Percentiles rank a stretch among this genome's conserved stretches.
phyloP scores from a whole-genome alignment of 495 filamentous ascomycete species.

The Extremus antarcticus region DNA sequence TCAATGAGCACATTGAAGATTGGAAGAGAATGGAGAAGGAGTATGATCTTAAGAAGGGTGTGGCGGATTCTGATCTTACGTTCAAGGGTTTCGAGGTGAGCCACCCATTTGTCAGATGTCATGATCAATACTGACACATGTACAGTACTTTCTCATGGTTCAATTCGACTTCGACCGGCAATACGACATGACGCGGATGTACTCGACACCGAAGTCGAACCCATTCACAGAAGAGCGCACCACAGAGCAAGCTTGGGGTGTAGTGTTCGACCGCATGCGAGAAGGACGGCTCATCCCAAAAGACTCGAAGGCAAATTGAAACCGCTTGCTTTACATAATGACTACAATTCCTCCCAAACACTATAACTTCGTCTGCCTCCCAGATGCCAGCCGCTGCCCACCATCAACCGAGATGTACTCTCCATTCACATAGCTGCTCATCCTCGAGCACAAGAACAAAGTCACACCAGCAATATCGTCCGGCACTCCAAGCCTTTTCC shows the following conservation, averaged over 20 bases:
- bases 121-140: not conserved
- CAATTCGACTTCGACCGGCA: slow-evolving; percentile 30
- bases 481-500: slow-evolving; percentile 59
- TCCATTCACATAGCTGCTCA: slow-evolving; percentile 51
- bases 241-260: slow-evolving; percentile 21
- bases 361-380: slow-evolving; percentile 14
- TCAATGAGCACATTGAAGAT: slow-evolving; percentile 22
- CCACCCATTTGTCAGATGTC: not conserved
- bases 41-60: slow-evolving; percentile 25
- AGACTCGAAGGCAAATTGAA: slow-evolving; percentile 1
- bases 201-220: slow-evolving; percentile 12
- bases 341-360: not conserved
- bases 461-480: slow-evolving; percentile 68
- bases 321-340: not conserved
- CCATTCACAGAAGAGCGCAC: slow-evolving; percentile 26
- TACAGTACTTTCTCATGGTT: slow-evolving; percentile 25
- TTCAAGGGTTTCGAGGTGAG: slow-evolving; percentile 25
- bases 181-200: slow-evolving; percentile 28
- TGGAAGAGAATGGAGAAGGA: slow-evolving; percentile 25
- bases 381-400: slow-evolving; percentile 9
- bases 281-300: slow-evolving; percentile 25
- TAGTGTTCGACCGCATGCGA: slow-evolving; percentile 26
- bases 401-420: slow-evolving; percentile 16
- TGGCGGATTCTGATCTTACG: slow-evolving; percentile 21
- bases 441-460: slow-evolving; percentile 59